A percentile compares a stretch with the other conserved stretches of the same genome.
phyloP scores from a whole-genome alignment of 2,329 filamentous ascomycete species.

The Colletotrichum sp. region DNA sequence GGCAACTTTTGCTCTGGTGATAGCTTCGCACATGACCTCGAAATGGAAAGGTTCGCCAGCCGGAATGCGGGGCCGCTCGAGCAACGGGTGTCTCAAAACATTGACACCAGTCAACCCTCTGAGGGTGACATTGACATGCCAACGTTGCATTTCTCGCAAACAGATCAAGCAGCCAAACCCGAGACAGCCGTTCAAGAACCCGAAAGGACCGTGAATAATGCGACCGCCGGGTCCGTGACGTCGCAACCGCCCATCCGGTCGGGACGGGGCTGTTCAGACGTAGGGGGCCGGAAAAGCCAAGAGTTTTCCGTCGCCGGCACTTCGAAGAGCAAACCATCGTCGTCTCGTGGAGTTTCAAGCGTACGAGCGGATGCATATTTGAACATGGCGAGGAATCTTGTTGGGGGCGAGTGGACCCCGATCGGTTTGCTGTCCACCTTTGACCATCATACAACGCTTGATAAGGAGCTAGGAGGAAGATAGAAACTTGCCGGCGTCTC shows the following conservation, averaged over 20 bases:
- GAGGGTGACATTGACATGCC: background rate
- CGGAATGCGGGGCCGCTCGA: background rate
- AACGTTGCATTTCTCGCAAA: background rate
- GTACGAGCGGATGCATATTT: conserved; percentile 36
- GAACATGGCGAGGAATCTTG: conserved; percentile 33
- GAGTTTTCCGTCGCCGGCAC: background rate
- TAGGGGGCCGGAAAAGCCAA: background rate
- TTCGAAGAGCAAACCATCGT: too few relatives aligned
- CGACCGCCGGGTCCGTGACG: background rate
- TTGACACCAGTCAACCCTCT: background rate
- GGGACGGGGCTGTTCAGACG: background rate
- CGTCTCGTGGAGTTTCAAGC: conserved; percentile 20
- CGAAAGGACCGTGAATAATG: background rate
- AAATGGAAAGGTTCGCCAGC: conserved; percentile 51
- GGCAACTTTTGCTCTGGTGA: conserved; percentile 68
- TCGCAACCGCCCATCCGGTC: background rate
- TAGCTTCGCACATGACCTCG: conserved; percentile 68
- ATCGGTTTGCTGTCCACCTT: conserved; percentile 40
- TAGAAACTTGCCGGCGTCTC: background rate
- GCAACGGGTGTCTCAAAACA: background rate
- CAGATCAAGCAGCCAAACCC: background rate
- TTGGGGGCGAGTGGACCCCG: conserved; percentile 31
- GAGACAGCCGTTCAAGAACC: background rate
- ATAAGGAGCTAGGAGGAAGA: conserved; percentile 34
- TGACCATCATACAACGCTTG: conserved; percentile 33